Percentiles rank a stretch among this genome's conserved stretches.
Conservation (phyloP, 176 grass and related monocot species). For the Paspalum notatum region DNA sequence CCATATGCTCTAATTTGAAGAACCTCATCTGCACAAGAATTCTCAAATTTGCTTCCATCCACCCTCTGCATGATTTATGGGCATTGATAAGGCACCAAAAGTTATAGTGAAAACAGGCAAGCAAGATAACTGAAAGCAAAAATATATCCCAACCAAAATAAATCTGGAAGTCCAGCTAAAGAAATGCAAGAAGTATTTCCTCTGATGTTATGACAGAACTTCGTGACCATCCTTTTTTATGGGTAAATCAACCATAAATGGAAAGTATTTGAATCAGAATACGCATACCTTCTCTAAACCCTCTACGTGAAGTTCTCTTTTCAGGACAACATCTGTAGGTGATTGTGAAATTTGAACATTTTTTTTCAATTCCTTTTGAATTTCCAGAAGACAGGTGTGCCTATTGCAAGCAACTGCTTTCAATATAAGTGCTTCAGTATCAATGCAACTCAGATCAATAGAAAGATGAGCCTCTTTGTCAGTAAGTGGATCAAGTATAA, state of each 20-base stretch:
- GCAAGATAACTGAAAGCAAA: neutral
- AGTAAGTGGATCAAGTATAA: conserved; percentile 86
- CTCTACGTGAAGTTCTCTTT: conserved; percentile 46
- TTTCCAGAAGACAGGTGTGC: conserved; percentile 86
- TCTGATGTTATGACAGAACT: conserved; percentile 15
- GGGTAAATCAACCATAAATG: conserved; percentile 4
- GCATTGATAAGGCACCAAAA: conserved; percentile 24
- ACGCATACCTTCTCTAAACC: conserved; percentile 58
- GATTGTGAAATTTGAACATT: conserved; percentile 70
- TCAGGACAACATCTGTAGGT: conserved; percentile 69
- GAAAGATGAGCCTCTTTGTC: conserved; percentile 83
- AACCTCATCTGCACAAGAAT: conserved; percentile 83
- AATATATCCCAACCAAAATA: conserved; percentile 7
- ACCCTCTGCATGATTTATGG: conserved; percentile 61
- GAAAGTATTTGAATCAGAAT: conserved; percentile 26
- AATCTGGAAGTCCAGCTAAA: conserved; percentile 32
- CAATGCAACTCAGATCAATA: conserved; percentile 81
- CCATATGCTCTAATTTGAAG: conserved; percentile 90
- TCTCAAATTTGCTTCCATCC: conserved; percentile 49
- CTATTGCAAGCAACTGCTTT: conserved; percentile 96
- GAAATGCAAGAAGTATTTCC: conserved; percentile 33
- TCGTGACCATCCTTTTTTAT: conserved; percentile 11
- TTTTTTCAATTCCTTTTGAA: conserved; percentile 83
- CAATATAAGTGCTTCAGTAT: conserved; percentile 87
- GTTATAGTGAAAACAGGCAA: conserved; percentile 19